A percentile compares a stretch with the other conserved stretches of the same genome.
These are phyloP conservation scores for Farysia itapuensis DNA, from an alignment of 1,284 basidiomycete species.

Conservation along the genomic window DNA sequence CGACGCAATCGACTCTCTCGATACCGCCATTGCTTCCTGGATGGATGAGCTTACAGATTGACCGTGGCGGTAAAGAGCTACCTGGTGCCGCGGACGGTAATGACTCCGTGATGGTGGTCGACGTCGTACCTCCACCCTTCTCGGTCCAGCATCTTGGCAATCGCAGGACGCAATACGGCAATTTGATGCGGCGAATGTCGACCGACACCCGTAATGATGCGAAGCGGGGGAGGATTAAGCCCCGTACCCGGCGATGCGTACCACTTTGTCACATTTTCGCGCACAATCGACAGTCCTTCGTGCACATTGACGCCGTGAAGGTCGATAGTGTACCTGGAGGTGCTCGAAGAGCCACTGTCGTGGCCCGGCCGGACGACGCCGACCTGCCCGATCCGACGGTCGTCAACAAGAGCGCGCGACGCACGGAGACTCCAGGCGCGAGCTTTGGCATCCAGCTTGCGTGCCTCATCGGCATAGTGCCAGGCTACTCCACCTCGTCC, in stretches of 20 bases:
- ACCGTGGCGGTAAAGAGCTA: too few species aligned
- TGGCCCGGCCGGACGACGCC: slow-evolving; percentile 13
- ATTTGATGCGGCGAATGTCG: slow-evolving; percentile 56
- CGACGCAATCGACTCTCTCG: slow-evolving; percentile 7
- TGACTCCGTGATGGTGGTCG: slow-evolving; percentile 28
- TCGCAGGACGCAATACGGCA: slow-evolving; percentile 57
- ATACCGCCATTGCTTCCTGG: slow-evolving; percentile 18
- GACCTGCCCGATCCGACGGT: slow-evolving; percentile 38
- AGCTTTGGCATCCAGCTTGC: slow-evolving; percentile 54
- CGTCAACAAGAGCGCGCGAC: slow-evolving; percentile 55
- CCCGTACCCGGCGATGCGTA: slow-evolving; percentile 27
- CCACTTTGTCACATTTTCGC: slow-evolving; percentile 54
- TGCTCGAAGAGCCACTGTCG: slow-evolving; percentile 2
- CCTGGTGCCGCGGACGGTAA: slow-evolving; percentile 32
- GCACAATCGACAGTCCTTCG: slow-evolving; percentile 58
- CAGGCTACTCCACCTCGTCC: slow-evolving; percentile 35
- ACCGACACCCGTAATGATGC: slow-evolving; percentile 60
- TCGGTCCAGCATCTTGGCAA: slow-evolving; percentile 54
- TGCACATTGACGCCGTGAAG: slow-evolving; percentile 59
- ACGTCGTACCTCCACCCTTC: slow-evolving; percentile 55
- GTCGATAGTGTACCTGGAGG: slow-evolving; percentile 49
- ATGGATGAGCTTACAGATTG: slow-evolving; percentile 13
- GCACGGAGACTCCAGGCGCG: slow-evolving; percentile 58
- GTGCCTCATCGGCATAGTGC: slow-evolving; percentile 59
- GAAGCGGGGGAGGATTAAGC: slow-evolving; percentile 37